Evolutionary conservation across 257 asterid genomes (phyloP), one percentile per base, ranked within the genome.

Genomic region (Cinchona pubescens): DNA sequence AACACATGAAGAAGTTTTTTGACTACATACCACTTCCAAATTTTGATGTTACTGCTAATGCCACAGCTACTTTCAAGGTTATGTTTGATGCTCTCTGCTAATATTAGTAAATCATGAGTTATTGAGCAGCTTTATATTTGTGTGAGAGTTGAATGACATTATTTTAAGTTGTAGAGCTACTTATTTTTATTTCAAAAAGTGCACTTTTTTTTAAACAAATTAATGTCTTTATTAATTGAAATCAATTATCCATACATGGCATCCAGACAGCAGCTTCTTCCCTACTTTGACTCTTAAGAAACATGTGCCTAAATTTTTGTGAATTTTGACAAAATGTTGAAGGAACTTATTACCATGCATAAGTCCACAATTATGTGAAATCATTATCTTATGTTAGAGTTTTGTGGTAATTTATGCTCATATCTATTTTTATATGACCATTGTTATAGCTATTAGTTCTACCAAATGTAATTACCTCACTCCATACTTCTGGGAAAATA

Each of bases 291-390:
- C 51, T 27, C 30, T 70, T 38, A 2, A 68, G 53, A n/a, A 48
- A 40, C 64, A 69, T n/a, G 70, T 72, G 65, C 64, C 18, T 25
- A 40, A 72, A 71, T 61, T 27, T 65, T 77, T 35, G 34, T 53
- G 35, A 74, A 27, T 81, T 73, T 76, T 43, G 82, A 56, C 55
- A 38, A 81, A 79, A 68, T 71, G 23, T 61, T 80, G 7, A 90
- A 94, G 97, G 99, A 91, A 88, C 97, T 94, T 67, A 69, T 80
- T 79, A 92, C 96, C 69, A 86, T 97, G 84, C 99, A 95, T 70
- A 95, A 95, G 82, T 92, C 99, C 81, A 91, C 97, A n/a, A 85
- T 91, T 65, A 86, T 97, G 40, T 92, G 59, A 6, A 53, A 53
- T 19, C 6, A 19, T 19, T 8, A 53, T 53, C 25, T 53, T 5